Base-by-base conservation (phyloP, 2,329 filamentous ascomycete genomes). In the Zymoseptoria passerinii region DNA sequence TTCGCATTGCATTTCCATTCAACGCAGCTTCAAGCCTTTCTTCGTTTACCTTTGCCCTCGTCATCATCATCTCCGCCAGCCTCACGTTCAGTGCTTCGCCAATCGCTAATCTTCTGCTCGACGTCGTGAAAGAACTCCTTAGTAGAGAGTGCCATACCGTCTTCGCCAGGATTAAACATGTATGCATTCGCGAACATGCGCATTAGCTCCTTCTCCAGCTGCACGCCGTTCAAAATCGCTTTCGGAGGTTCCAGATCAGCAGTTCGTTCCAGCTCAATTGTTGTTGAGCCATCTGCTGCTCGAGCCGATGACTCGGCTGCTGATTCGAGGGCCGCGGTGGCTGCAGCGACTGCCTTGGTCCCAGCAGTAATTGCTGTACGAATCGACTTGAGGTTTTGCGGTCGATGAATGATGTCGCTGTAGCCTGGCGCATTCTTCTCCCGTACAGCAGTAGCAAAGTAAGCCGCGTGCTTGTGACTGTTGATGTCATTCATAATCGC, bases 151-250 rank as follows among this genome's bases (percentile, higher is more conserved):
- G 96, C 92, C 28, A 96, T 86, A 3, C 88, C 90, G 44, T 92
- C 90, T 73, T 95, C 90, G 62, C 95, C 90, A 0, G 89, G 86
- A 67, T 97, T 97, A 78, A 96, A 99, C 94, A 99, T 97, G 74
- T 96, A 88, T 18, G 94, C 92, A 69, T 97, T 97, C 65, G 91
- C 90, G 72, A 97, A 96, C 89, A 97, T 96, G 67, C 95, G 89
- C 67, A 95, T 90, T 9, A 97, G 78, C 72, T 97, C 92, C 65
- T 91, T 90, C 74, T 97, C 92, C 16, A 97, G 80, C 72, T 97
- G 94, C 1, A 88, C 85, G 54, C 89, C 92, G 73, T 97, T 97
- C 73, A 97, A 89, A 67, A 97, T 96, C 19, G 86, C 90, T 66
- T 86, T 89, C 0, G 94, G 92, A 2, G 92, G 90, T 2, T 92